Evolutionary conservation across 164 flowering plant species (phyloP), one percentile per base, ranked within the genome.

Genomic region (Nymphaea thermarum): DNA sequence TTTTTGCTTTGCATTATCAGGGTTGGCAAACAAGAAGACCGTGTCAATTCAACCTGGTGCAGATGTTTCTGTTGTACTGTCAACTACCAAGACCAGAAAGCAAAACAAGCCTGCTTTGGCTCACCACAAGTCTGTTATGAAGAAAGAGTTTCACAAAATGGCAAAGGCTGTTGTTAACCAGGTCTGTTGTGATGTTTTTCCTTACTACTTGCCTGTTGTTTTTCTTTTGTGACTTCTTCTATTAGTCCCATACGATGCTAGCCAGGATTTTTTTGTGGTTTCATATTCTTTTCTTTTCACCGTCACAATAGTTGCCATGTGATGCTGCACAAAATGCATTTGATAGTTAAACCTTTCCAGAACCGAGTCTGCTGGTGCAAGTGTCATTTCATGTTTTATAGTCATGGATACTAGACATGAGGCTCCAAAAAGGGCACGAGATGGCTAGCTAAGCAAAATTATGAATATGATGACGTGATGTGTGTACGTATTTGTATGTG

Each of bases 81-180:
- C 93, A 0, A 92, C 98, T 0, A 73, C 90, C 4, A 90, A 87
- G 85, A 82, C 92, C 15, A 86, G 82, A 87, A 89, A 84, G 75
- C 98, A 89, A 75, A 88, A 79, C 80, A 82, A 86, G 65, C 93
- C 96, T 15, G 79, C 81, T 1, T 67, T 59, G 43, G 51, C 75
- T 71, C 75, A 82, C 53, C 82, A 92, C 80, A 84, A 85, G 74
- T 83, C 94, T 5, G 82, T 85, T 66, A 70, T 89, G 94, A 89
- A 82, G 78, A 88, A 89, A 80, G 96, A 90, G 55, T 88, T 88
- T 72, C 68, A 73, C 36, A 71, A 87, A 10, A 92, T 90, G 91
- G 88, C 96, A 0, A 87, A 85, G 82, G 88, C 90, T 47, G 91
- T 90, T 25, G 66, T 62, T 3, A 90, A 86, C 66, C 96, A 88